These are phyloP conservation scores for Penicillium sp. DNA, from an alignment of 2,329 filamentous ascomycete species.

Conservation along the genomic window DNA sequence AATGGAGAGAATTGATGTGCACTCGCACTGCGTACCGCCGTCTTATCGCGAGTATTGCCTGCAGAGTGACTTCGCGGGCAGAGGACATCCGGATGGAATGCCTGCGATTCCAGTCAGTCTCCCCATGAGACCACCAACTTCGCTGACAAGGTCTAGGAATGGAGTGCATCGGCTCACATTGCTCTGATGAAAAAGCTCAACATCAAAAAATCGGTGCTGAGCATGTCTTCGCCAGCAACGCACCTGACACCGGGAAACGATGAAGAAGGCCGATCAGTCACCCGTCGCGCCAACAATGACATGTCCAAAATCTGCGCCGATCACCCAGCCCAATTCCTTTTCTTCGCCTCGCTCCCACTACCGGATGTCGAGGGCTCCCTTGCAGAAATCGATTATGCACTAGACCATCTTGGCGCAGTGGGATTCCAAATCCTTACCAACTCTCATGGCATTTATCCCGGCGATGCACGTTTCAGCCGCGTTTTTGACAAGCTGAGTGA, in stretches of 20 bases:
- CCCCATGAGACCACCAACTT: neutral
- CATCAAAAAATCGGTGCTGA: slow-evolving; percentile 57
- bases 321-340: slow-evolving; percentile 47
- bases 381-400: slow-evolving; percentile 49
- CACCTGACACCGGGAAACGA: slow-evolving; percentile 47
- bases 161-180: slow-evolving; percentile 52
- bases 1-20: slow-evolving; percentile 23
- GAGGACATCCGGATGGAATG: slow-evolving; percentile 25
- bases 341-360: slow-evolving; percentile 57
- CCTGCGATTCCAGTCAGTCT: slow-evolving; percentile 20
- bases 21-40: slow-evolving; percentile 21
- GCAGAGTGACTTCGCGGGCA: slow-evolving; percentile 22
- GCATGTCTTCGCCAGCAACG: slow-evolving; percentile 57
- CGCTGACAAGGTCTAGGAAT: slow-evolving; percentile 32
- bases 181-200: slow-evolving; percentile 53
- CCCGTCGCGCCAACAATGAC: slow-evolving; percentile 39
- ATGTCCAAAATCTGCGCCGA: slow-evolving; percentile 27
- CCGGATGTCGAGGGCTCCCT: slow-evolving; percentile 53
- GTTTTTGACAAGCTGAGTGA: slow-evolving; percentile 54
- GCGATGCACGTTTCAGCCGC: slow-evolving; percentile 47
- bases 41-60: slow-evolving; percentile 23
- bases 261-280: slow-evolving; percentile 38
- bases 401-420: slow-evolving; percentile 49
- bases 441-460: slow-evolving; percentile 55
- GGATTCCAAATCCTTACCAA: slow-evolving; percentile 58